Evolutionary conservation across 768 basidiomycete genomes (phyloP).

Genomic region (Postia placenta): DNA sequence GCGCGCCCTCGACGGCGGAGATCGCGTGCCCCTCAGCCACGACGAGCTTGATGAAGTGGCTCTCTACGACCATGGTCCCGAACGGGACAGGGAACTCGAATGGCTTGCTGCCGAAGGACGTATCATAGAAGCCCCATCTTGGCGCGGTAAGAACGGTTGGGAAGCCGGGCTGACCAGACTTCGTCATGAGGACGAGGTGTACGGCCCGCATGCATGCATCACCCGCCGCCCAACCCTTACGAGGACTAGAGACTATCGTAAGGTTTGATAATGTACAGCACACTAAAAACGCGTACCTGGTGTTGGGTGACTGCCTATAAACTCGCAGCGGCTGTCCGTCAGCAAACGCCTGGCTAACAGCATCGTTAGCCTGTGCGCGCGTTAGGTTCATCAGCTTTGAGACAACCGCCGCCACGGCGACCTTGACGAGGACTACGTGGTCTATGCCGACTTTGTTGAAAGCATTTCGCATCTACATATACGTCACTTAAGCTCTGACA

Average conservation of each 20-base stretch:
- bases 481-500: neutral
- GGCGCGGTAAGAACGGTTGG: conserved; percentile 9
- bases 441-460: conserved; percentile 10
- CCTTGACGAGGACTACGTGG: conserved; percentile 10
- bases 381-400: conserved; percentile 7
- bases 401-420: conserved; percentile 5
- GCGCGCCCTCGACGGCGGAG: conserved; percentile 8
- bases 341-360: conserved; percentile 9
- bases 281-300: neutral
- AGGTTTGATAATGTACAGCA: neutral
- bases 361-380: conserved; percentile 6
- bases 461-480: conserved; percentile 1
- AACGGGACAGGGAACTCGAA: conserved; percentile 7
- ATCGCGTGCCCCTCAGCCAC: conserved; percentile 8
- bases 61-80: conserved; percentile 2
- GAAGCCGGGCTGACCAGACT: conserved; percentile 9
- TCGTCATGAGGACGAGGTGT: conserved; percentile 10
- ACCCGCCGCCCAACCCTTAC: conserved; percentile 11
- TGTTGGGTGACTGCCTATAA: conserved; percentile 12
- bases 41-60: conserved; percentile 9
- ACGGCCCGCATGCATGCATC: conserved; percentile 11
- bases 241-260: conserved; percentile 1
- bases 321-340: conserved; percentile 11
- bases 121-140: conserved; percentile 11
- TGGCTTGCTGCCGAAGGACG: conserved; percentile 1